Percentiles rank a stretch among this genome's conserved stretches.
phyloP scores from a whole-genome alignment of 192 early-diverging fungal species.

The Coemansia sp. region DNA sequence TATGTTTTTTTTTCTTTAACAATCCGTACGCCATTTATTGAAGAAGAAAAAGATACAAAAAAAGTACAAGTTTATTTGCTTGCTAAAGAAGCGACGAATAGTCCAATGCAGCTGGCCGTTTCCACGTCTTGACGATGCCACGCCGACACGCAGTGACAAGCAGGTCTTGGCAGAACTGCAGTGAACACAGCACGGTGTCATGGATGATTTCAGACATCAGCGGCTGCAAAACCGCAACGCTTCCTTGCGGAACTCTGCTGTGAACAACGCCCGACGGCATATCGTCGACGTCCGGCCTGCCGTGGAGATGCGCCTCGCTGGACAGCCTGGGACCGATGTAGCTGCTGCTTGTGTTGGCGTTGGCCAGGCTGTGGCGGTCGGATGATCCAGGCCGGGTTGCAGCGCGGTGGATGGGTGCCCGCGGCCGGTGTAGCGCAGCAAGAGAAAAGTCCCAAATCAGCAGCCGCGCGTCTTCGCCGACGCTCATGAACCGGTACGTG shows the following conservation, averaged over 20 bases:
- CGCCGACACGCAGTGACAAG: slow-evolving; percentile 72
- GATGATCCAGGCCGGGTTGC: not conserved
- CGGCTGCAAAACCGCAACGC: slow-evolving; percentile 72
- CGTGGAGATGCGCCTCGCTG: slow-evolving; percentile 16
- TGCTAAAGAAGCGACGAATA: slow-evolving; percentile 2
- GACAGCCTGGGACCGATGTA: not conserved
- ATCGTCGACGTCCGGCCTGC: slow-evolving; percentile 4
- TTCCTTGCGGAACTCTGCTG: slow-evolving; percentile 20
- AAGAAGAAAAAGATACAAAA: not conserved
- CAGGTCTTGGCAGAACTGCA: slow-evolving; percentile 69
- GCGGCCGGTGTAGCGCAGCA: slow-evolving; percentile 71
- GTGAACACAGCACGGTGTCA: slow-evolving; percentile 58
- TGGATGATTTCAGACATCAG: slow-evolving; percentile 66
- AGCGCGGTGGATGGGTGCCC: slow-evolving; percentile 26
- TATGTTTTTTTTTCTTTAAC: not conserved
- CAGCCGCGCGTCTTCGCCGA: slow-evolving; percentile 84
- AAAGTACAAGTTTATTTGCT: not conserved
- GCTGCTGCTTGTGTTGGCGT: not conserved
- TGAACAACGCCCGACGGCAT: slow-evolving; percentile 22
- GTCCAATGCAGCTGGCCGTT: slow-evolving; percentile 56
- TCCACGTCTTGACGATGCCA: slow-evolving; percentile 76
- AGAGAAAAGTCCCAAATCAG: slow-evolving; percentile 95
- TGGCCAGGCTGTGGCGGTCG: not conserved
- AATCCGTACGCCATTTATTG: too few relatives aligned
- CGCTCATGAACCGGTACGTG: slow-evolving; percentile 83